Evolutionary conservation across 2,329 filamentous ascomycete species (phyloP).

Genomic region (Aquanectria penicillioides): DNA sequence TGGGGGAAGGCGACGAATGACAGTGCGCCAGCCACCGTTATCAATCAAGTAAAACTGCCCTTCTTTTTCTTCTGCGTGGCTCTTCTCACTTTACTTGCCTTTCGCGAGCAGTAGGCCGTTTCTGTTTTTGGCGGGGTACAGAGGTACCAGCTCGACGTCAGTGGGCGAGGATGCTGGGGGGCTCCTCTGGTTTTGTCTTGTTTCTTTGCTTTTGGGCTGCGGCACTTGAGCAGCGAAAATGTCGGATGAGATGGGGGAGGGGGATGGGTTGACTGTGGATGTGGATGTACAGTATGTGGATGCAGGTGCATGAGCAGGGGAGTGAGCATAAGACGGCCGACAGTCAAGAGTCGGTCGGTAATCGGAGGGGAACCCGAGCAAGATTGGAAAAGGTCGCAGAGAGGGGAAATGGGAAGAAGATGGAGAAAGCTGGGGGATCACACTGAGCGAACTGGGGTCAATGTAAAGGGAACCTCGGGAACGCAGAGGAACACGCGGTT

Average conservation of each 20-base stretch:
- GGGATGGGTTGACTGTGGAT: background rate
- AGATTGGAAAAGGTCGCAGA: background rate
- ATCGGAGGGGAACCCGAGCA: constrained; percentile 11
- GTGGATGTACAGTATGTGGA: constrained; percentile 4
- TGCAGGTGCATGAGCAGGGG: constrained; percentile 11
- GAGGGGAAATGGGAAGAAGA: background rate
- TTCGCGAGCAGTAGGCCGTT: constrained; percentile 6
- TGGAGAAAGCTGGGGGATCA: constrained; percentile 12
- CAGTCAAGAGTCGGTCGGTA: constrained; percentile 14
- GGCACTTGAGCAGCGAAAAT: constrained; percentile 3
- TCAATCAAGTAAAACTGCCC: constrained; percentile 29
- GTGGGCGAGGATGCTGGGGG: background rate
- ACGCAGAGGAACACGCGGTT: constrained; percentile 2
- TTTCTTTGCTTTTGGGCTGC: constrained; percentile 4
- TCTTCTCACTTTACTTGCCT: constrained; percentile 22
- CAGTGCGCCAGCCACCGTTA: constrained; percentile 27
- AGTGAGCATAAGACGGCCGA: constrained; percentile 7
- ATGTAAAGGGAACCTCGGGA: constrained; percentile 1
- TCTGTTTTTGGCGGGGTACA: constrained; percentile 24
- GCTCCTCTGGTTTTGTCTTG: background rate
- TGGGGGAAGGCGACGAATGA: constrained; percentile 33
- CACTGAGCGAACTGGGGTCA: constrained; percentile 9
- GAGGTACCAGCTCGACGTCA: constrained; percentile 25
- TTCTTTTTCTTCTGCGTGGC: background rate
- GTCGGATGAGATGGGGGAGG: background rate